These are phyloP conservation scores for Schizosaccharomyces cryophilus DNA, from an alignment of 805 yeast species.

Conservation along the genomic window DNA sequence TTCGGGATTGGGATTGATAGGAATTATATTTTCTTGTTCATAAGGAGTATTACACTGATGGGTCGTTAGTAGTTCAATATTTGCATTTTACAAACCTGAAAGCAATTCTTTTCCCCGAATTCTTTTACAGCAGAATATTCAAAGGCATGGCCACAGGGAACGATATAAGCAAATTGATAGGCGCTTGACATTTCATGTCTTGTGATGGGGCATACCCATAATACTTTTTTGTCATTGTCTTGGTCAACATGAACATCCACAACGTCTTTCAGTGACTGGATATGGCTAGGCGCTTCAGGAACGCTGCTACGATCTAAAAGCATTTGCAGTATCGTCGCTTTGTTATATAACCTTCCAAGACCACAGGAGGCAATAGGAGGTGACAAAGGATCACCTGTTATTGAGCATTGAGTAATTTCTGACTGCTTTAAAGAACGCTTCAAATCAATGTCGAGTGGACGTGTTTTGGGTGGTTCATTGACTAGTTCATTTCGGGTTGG, in stretches of 20 bases:
- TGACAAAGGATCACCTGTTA: not conserved
- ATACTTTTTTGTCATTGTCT: not conserved
- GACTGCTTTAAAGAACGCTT: not conserved
- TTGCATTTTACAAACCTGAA: not conserved
- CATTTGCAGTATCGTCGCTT: not conserved
- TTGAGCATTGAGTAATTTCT: not conserved
- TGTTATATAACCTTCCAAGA: not conserved
- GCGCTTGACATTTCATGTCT: not conserved
- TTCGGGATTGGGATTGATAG: not conserved
- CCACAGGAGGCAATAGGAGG: not conserved
- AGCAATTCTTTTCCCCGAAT: not conserved
- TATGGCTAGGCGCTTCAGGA: not conserved
- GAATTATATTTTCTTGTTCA: not conserved
- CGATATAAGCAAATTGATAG: not conserved
- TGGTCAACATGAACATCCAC: not conserved
- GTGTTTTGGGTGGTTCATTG: not conserved
- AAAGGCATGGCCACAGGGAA: not conserved
- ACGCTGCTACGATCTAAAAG: not conserved
- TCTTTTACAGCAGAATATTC: not conserved
- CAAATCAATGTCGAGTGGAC: not conserved
- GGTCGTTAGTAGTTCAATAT: not conserved
- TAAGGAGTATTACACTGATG: not conserved
- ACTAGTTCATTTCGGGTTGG: not conserved
- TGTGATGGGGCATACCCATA: not conserved
- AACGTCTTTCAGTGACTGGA: not conserved